Percentiles rank a stretch among this genome's conserved stretches.
These are phyloP conservation scores for Phytophthora multivora DNA, from an alignment of 352 stramenopile species.

Conservation along the genomic window DNA sequence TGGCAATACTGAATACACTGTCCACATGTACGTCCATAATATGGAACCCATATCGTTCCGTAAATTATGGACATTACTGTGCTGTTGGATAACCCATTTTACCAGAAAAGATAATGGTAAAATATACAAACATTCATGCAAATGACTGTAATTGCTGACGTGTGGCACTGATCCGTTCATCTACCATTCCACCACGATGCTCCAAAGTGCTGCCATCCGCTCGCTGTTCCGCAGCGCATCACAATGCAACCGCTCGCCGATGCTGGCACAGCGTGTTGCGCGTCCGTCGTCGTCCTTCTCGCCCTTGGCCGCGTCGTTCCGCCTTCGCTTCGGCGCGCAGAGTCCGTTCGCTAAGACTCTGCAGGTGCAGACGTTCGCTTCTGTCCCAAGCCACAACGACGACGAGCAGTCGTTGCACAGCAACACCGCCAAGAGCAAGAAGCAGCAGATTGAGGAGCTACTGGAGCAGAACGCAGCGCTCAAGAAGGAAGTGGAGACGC, in stretches of 20 bases:
- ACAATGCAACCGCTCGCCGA: conserved; percentile 17
- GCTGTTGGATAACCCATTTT: too few species aligned
- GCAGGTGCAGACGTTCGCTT: conserved; percentile 62
- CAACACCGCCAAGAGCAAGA: conserved; percentile 34
- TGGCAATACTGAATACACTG: too few species aligned
- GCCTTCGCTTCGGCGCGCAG: conserved; percentile 15
- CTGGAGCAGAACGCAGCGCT: conserved; percentile 77
- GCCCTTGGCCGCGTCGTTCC: conserved; percentile 15
- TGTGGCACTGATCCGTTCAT: conserved; percentile 17
- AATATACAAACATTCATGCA: too few species aligned
- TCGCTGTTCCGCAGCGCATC: conserved; percentile 32
- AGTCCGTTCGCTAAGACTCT: conserved; percentile 32
- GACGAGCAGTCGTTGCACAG: conserved; percentile 28
- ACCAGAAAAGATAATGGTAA: too few species aligned
- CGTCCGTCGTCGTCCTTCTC: conserved; percentile 25
- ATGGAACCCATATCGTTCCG: too few species aligned
- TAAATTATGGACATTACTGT: too few species aligned
- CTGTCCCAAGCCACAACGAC: conserved; percentile 39
- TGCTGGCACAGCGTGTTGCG: conserved; percentile 23
- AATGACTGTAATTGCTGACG: neutral
- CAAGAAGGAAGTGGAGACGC: conserved; percentile 67
- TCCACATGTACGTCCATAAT: too few species aligned
- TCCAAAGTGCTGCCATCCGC: conserved; percentile 32
- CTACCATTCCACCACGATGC: conserved; percentile 18
- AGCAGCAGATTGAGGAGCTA: conserved; percentile 74